These are phyloP conservation scores for Schizophyllum amplum DNA, from an alignment of 1,284 basidiomycete genomes.

Conservation along the genomic window DNA sequence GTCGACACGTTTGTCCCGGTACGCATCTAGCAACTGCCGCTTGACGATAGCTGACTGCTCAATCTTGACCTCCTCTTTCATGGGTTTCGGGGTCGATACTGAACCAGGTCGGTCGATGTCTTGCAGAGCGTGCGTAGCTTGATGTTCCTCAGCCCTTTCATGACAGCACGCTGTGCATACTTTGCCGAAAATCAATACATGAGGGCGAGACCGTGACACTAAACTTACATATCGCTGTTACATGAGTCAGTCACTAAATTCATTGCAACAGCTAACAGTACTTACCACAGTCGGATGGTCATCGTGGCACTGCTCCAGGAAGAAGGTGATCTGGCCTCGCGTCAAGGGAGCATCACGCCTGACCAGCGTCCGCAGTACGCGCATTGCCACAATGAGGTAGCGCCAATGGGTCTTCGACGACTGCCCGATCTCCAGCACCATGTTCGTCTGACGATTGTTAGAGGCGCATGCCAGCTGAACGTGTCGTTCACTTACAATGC, in stretches of 20 bases:
- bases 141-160: conserved; percentile 60
- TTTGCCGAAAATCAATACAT: conserved; percentile 17
- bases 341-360: conserved; percentile 66
- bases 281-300: conserved; percentile 58
- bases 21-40: conserved; percentile 43
- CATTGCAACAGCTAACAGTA: conserved; percentile 8
- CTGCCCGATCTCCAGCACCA: conserved; percentile 44
- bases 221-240: conserved; percentile 53
- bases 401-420: conserved; percentile 74
- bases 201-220: background rate
- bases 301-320: conserved; percentile 49
- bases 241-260: conserved; percentile 5
- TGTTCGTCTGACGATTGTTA: conserved; percentile 24
- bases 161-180: conserved; percentile 64
- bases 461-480: background rate
- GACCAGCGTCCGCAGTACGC: conserved; percentile 68
- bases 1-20: conserved; percentile 25
- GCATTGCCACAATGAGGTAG: conserved; percentile 69
- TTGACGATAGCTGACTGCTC: conserved; percentile 52
- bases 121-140: conserved; percentile 73
- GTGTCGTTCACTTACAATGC: conserved; percentile 30
- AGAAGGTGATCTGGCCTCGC: conserved; percentile 42
- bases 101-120: conserved; percentile 47
- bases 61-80: conserved; percentile 44
- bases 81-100: conserved; percentile 45